phyloP scores from a whole-genome alignment of 2,329 filamentous ascomycete genomes.

The Kalmusia sp. region DNA sequence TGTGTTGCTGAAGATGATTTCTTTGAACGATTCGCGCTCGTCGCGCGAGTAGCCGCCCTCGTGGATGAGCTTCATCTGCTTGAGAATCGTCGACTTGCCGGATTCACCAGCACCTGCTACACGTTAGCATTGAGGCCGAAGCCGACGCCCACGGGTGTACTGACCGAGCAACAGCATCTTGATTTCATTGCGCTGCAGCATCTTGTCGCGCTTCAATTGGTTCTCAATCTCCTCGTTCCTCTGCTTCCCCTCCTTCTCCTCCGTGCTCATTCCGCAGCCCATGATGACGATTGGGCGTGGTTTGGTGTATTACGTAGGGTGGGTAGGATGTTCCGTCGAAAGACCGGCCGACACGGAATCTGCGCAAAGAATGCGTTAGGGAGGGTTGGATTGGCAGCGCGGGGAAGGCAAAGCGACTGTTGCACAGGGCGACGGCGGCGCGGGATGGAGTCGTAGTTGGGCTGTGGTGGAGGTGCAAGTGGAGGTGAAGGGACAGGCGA shows the following conservation, averaged over 20 bases:
- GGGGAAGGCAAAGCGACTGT: background rate
- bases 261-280: constrained; percentile 99
- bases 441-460: too few relatives aligned
- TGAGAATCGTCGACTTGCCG: constrained; percentile 91
- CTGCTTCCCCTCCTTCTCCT: constrained; percentile 99
- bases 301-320: constrained; percentile 36
- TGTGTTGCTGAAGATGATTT: constrained; percentile 76
- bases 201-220: constrained; percentile 96
- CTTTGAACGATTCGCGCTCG: constrained; percentile 73
- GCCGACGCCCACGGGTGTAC: constrained; percentile 44
- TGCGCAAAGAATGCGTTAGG: constrained; percentile 20
- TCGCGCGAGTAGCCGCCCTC: constrained; percentile 98
- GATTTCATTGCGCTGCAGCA: constrained; percentile 99
- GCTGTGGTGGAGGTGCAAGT: background rate
- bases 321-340: constrained; percentile 36
- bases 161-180: constrained; percentile 99
- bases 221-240: constrained; percentile 99
- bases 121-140: constrained; percentile 32
- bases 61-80: constrained; percentile 99
- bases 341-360: constrained; percentile 45
- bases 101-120: constrained; percentile 91
- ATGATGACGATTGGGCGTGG: constrained; percentile 67
- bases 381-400: background rate
- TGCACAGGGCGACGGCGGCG: background rate
- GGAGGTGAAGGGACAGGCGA: background rate